These are phyloP conservation scores for Penicillium soppii DNA, from an alignment of 495 filamentous ascomycete genomes.

Conservation along the genomic window DNA sequence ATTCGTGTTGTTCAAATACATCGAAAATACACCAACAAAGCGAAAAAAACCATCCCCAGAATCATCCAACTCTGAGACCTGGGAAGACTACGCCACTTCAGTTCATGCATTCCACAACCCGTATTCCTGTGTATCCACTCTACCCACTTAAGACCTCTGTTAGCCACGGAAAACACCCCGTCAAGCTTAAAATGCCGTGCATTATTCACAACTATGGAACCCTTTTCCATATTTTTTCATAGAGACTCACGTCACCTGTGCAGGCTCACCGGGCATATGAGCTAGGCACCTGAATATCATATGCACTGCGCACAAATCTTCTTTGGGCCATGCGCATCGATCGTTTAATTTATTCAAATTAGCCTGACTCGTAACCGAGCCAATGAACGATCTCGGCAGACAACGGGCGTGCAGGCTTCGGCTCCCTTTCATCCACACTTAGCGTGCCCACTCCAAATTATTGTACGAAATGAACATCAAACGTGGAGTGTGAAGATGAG, in stretches of 20 bases:
- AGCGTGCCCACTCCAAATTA: not conserved
- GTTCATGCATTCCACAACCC: too few species aligned
- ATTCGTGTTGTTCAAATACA: not conserved
- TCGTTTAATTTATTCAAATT: not conserved
- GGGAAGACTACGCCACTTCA: too few species aligned
- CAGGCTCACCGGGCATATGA: too few species aligned
- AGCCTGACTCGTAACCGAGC: not conserved
- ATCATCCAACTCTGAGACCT: not conserved
- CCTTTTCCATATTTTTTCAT: not conserved
- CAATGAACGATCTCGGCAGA: not conserved
- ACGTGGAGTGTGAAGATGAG: too few species aligned
- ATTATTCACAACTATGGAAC: not conserved
- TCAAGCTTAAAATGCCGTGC: constrained; percentile 2
- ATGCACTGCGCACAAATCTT: not conserved
- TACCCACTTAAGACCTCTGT: not conserved
- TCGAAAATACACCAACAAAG: not conserved
- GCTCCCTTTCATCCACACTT: not conserved
- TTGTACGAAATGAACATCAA: not conserved
- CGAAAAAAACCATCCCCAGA: not conserved
- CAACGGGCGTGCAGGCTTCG: too few species aligned
- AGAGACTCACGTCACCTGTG: too few species aligned
- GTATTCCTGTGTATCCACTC: too few species aligned
- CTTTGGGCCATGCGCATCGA: not conserved
- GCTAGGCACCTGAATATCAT: not conserved
- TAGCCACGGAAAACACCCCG: not conserved